Evolutionary conservation across 2,329 filamentous ascomycete species (phyloP).

Genomic region (Uncinocarpus reesii): DNA sequence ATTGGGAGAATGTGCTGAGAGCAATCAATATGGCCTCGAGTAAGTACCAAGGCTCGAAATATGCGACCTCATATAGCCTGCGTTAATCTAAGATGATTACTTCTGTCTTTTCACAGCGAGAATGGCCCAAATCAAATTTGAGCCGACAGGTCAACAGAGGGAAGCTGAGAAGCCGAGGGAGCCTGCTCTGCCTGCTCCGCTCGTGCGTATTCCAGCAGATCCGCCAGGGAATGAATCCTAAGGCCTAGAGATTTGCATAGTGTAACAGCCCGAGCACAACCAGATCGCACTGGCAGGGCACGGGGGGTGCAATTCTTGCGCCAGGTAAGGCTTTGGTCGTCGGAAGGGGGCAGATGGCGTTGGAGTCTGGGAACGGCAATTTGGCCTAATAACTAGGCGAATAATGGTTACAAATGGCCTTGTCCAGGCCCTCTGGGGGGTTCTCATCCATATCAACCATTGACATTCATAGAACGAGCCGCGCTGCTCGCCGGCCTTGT

Average conservation of each 20-base stretch:
- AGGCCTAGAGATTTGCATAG: not conserved
- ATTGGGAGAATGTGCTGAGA: slow-evolving; percentile 56
- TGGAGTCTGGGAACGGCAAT: too few relatives aligned
- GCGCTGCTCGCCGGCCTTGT: too few relatives aligned
- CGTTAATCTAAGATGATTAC: not conserved
- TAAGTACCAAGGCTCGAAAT: slow-evolving; percentile 32
- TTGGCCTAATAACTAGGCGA: too few relatives aligned
- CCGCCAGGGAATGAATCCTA: slow-evolving; percentile 11
- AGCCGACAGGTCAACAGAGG: not conserved
- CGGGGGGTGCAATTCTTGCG: not conserved
- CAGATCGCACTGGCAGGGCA: not conserved
- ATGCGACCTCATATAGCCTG: not conserved
- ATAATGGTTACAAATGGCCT: too few relatives aligned
- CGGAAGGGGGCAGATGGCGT: too few relatives aligned
- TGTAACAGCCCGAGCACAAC: not conserved
- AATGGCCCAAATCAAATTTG: not conserved
- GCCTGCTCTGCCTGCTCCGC: slow-evolving; percentile 29
- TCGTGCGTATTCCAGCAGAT: slow-evolving; percentile 36
- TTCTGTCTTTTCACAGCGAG: not conserved
- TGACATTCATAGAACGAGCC: too few relatives aligned
- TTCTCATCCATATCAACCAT: too few relatives aligned
- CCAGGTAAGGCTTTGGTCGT: too few relatives aligned
- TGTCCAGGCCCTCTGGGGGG: too few relatives aligned
- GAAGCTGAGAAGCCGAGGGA: slow-evolving; percentile 63
- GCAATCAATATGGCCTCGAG: slow-evolving; percentile 56